Percentiles rank a stretch among this genome's conserved stretches.
Evolutionary conservation across 768 basidiomycete species (phyloP).

Genomic region (Hydnum rufescens): DNA sequence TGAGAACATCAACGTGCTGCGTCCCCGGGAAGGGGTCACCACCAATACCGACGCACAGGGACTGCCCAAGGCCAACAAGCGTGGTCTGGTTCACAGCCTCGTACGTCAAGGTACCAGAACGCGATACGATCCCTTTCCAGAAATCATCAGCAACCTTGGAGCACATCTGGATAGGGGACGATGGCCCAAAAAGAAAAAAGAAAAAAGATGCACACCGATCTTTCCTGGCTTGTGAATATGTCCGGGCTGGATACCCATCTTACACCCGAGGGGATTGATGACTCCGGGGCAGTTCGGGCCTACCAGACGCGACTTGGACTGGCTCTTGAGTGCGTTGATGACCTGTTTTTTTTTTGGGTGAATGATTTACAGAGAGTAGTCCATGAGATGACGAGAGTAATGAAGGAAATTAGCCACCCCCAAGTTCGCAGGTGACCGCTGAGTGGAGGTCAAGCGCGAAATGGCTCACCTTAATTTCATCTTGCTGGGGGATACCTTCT

Average conservation of each 20-base stretch:
- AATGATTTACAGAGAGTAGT: too few relatives aligned
- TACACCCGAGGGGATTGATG: slow-evolving; percentile 92
- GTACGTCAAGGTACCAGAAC: slow-evolving; percentile 91
- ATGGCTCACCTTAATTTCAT: slow-evolving; percentile 65
- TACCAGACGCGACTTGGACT: slow-evolving; percentile 86
- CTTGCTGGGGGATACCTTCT: slow-evolving; percentile 93
- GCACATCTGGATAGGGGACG: background rate
- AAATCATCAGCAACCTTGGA: background rate
- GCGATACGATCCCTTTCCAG: slow-evolving; percentile 74
- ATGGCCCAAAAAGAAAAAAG: background rate
- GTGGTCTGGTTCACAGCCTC: slow-evolving; percentile 98
- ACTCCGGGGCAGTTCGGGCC: slow-evolving; percentile 99
- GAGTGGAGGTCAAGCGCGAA: background rate
- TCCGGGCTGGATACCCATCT: slow-evolving; percentile 97
- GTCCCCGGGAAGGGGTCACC: slow-evolving; percentile 96
- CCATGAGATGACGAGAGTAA: too few relatives aligned
- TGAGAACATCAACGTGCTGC: slow-evolving; percentile 87
- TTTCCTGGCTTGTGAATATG: slow-evolving; percentile 94
- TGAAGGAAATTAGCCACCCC: background rate
- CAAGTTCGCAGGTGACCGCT: background rate
- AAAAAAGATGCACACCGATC: slow-evolving; percentile 42
- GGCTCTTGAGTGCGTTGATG: slow-evolving; percentile 81
- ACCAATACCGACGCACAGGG: slow-evolving; percentile 90
- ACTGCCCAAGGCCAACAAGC: slow-evolving; percentile 86
- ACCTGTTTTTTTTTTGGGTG: slow-evolving; percentile 29